Percentiles rank a stretch among this genome's conserved stretches.
Conservation (phyloP, 2,329 filamentous ascomycete species). For the Phyllosticta citribraziliensis region DNA sequence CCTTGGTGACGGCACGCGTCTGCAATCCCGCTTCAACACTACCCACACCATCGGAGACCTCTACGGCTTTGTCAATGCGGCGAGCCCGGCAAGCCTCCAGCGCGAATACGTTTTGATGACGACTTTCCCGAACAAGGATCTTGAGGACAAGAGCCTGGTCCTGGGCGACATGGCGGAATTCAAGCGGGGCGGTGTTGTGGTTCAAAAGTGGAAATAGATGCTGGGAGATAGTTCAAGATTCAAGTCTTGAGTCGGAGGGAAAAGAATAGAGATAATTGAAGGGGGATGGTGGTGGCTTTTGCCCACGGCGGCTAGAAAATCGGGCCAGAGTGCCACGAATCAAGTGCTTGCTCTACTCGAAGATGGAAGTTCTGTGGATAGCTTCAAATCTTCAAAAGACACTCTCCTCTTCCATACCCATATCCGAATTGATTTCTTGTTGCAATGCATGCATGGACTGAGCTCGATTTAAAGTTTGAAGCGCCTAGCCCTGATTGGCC, state of each 20-base stretch:
- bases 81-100: slow-evolving; percentile 46
- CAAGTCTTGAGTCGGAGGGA: not conserved
- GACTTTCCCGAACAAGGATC: slow-evolving; percentile 74
- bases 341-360: not conserved
- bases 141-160: slow-evolving; percentile 52
- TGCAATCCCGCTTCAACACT: slow-evolving; percentile 75
- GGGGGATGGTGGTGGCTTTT: not conserved
- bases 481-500: not conserved
- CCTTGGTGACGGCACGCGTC: slow-evolving; percentile 64
- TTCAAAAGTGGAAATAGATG: slow-evolving; percentile 43
- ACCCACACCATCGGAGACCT: slow-evolving; percentile 68
- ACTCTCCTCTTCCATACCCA: not conserved
- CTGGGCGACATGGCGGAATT: slow-evolving; percentile 40
- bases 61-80: slow-evolving; percentile 62
- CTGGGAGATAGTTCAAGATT: not conserved
- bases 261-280: not conserved
- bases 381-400: not conserved
- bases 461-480: not conserved
- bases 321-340: not conserved
- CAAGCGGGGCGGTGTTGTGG: slow-evolving; percentile 44
- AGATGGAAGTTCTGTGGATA: not conserved
- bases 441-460: not conserved
- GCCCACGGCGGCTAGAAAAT: not conserved
- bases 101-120: slow-evolving; percentile 69
- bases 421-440: not conserved